These are phyloP conservation scores for Tritrichomonas musculus DNA, from an alignment of 208 protist species.

Conservation along the genomic window DNA sequence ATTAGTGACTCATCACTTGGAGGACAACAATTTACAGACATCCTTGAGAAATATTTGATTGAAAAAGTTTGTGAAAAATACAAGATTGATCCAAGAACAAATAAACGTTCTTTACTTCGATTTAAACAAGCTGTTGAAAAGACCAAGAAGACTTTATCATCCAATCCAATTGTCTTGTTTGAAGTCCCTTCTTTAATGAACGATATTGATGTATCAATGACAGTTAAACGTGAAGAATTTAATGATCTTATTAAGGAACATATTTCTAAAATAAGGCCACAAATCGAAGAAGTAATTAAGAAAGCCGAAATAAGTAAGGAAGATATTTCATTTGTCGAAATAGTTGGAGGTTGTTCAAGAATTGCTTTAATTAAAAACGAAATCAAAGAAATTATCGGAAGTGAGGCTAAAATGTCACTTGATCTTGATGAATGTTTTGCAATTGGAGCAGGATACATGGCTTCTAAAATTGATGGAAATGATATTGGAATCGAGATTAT, in stretches of 20 bases:
- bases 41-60: conserved; percentile 25
- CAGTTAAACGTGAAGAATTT: conserved; percentile 41
- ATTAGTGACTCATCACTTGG: conserved; percentile 12
- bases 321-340: conserved; percentile 40
- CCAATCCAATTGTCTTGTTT: conserved; percentile 35
- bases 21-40: conserved; percentile 18
- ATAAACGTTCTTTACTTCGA: conserved; percentile 11
- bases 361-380: conserved; percentile 33
- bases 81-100: conserved; percentile 39
- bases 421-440: background rate
- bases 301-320: background rate
- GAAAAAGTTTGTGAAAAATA: conserved; percentile 37
- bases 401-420: background rate
- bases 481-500: background rate
- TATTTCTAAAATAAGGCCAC: background rate
- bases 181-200: conserved; percentile 39
- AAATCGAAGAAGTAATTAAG: conserved; percentile 32
- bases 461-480: background rate
- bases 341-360: conserved; percentile 33
- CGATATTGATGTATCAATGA: conserved; percentile 36
- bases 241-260: background rate
- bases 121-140: background rate
- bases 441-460: background rate
- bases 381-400: conserved; percentile 23
- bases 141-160: conserved; percentile 40